Evolutionary conservation across 352 stramenopile species (phyloP), one percentile per base, ranked within the genome.

Genomic region (Globisporangium rhizosaccharum): DNA sequence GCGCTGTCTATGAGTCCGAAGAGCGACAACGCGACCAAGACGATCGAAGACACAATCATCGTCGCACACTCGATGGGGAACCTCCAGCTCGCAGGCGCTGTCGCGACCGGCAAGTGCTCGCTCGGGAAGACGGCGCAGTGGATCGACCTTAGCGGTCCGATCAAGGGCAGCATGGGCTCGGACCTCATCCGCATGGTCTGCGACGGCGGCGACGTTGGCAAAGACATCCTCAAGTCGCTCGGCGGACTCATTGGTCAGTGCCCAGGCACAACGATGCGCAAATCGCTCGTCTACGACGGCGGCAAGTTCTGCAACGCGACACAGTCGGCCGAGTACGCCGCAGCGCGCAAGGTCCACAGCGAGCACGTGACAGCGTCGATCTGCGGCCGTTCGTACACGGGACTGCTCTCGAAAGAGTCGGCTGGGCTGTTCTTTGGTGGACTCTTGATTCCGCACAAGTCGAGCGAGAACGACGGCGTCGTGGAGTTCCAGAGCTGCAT

Each of bases 51-150:
- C 56, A 82, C 79, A 10, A 88, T 88, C 66, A 62, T 85, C 37
- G 53, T 91, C 1, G 69, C 62, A 1, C 78, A 91, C 56, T 91
- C 78, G 20, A 85, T 88, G 76, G 81, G 63, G 7, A 87, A 82
- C 57, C 58, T 88, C 11, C 72, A 79, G 39, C 33, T 87, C 15
- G 64, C 58, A 0, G 68, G 72, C 25, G 79, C 81, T 2, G 66
- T 66, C 14, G 60, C 60, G 8, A 66, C 51, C 6, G 60, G 60
- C 10, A 61, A 62, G 41, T 66, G 60, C 26, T 51, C 42, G 28
- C 53, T 66, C 20, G 60, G 48, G 17, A 33, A 56, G 18, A 73
- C 57, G 7, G 55, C 63, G 6, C 72, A 67, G 12, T 84, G 75
- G 75, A 37, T 82, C 18, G 65, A 67, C 11, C 63, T 70, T 20